Evolutionary conservation across 495 filamentous ascomycete genomes (phyloP), one percentile per base, ranked within the genome.

Genomic region (Penicillium tannophilum): DNA sequence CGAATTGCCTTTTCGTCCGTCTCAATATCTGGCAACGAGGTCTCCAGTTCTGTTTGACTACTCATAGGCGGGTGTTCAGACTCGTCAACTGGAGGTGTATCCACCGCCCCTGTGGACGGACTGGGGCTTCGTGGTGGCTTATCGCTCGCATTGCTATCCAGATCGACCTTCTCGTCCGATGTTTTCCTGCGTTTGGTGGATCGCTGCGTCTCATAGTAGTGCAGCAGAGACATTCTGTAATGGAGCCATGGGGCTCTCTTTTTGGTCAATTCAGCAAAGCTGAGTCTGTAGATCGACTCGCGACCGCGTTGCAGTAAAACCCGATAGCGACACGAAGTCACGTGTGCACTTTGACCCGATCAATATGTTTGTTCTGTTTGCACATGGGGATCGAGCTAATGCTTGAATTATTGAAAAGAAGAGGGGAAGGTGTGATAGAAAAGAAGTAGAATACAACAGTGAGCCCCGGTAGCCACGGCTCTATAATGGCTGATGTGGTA

Each of bases 31-130:
- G 91, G 90, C 19, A 96, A 76, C 0, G 88, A 88, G 58, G 79
- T 88, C 67, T 96, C 92, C 45, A 95, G 80, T 17, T 92, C 90
- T 17, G 92, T 95, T 60, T 69, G 61, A 39, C 66, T 75, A 56
- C 60, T 69, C 16, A 62, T 57, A 11, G 71, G 69, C 26, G 78
- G 72, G 0, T 74, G 72, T 11, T 76, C 75, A 49, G 73, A 64
- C 23, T 72, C 76, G 26, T 76, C 75, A 6, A 69, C 71, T 44
- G 69, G 64, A 2, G 68, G 41, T 0, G 54, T 52, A 17, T 65
- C 65, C 3, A 24, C 52, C 7, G 16, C 43, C 12, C 52, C 57
- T 3, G 58, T 26, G 19, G 64, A 61, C 14, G 63, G 57, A 58
- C 59, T 69, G 17, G 63, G 64, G 47, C 64, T 69, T 12, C 55